Evolutionary conservation across 345 rosid species (phyloP).

Genomic region (Eucalyptus regnans): DNA sequence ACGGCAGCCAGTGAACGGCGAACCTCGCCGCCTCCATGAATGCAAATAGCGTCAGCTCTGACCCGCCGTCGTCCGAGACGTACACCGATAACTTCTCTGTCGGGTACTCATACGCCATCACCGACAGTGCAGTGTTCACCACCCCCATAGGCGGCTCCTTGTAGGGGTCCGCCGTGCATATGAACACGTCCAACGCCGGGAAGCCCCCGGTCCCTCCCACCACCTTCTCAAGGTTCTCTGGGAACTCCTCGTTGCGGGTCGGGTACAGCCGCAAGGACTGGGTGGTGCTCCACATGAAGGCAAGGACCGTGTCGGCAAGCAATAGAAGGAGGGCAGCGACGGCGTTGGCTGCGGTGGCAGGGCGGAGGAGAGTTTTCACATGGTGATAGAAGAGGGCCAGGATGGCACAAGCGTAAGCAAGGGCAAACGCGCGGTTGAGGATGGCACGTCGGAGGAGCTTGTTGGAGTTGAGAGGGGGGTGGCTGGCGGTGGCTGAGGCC

Average conservation of each 20-base stretch:
- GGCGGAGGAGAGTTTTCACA: slow-evolving; percentile 15
- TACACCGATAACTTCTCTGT: slow-evolving; percentile 54
- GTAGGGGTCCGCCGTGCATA: slow-evolving; percentile 89
- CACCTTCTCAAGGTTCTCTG: slow-evolving; percentile 19
- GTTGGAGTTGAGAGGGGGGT: slow-evolving; percentile 21
- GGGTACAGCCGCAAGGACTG: slow-evolving; percentile 31
- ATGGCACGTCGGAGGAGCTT: slow-evolving; percentile 17
- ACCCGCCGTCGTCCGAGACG: slow-evolving; percentile 84
- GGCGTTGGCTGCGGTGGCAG: background rate
- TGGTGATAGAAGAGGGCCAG: slow-evolving; percentile 39
- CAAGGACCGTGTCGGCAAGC: slow-evolving; percentile 45
- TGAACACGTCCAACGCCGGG: slow-evolving; percentile 56
- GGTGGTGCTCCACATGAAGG: slow-evolving; percentile 48
- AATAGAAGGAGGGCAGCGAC: slow-evolving; percentile 11
- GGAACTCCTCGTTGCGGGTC: slow-evolving; percentile 26
- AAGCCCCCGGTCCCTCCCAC: slow-evolving; percentile 12
- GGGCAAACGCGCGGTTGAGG: slow-evolving; percentile 37
- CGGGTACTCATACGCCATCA: slow-evolving; percentile 76
- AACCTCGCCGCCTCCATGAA: slow-evolving; percentile 66
- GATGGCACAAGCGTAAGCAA: slow-evolving; percentile 35
- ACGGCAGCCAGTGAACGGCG: slow-evolving; percentile 65
- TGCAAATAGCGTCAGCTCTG: slow-evolving; percentile 57
- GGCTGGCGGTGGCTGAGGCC: background rate
- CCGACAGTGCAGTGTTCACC: slow-evolving; percentile 67
- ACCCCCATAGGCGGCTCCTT: slow-evolving; percentile 75